These are phyloP conservation scores for Tricholoma flavovirens DNA, from an alignment of 768 basidiomycete genomes.

Conservation along the genomic window DNA sequence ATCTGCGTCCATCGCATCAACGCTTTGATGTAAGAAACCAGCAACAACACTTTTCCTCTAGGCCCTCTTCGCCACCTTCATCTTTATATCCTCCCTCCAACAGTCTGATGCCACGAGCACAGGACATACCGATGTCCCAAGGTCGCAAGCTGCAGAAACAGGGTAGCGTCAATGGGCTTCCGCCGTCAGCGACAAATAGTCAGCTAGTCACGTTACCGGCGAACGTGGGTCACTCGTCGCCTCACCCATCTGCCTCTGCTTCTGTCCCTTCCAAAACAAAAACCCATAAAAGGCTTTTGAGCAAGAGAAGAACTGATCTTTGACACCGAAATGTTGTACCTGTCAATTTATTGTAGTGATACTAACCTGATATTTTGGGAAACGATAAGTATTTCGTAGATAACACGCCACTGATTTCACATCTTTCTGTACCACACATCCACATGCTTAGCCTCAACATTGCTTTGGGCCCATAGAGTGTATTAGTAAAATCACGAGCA, in stretches of 20 bases:
- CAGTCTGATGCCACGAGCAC: constrained; percentile 9
- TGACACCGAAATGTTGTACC: constrained; percentile 9
- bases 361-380: background rate
- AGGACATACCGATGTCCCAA: constrained; percentile 17
- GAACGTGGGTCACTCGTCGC: constrained; percentile 9
- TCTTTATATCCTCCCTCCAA: constrained; percentile 5
- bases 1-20: constrained; percentile 5
- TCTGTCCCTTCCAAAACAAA: constrained; percentile 17
- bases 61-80: constrained; percentile 7
- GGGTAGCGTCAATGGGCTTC: constrained; percentile 11
- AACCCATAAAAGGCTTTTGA: constrained; percentile 33
- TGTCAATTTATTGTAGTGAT: background rate
- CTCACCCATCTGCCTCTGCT: background rate
- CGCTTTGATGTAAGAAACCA: constrained; percentile 2
- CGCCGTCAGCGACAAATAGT: constrained; percentile 4
- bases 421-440: background rate
- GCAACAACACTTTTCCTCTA: constrained; percentile 10
- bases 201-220: background rate
- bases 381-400: background rate
- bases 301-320: constrained; percentile 36
- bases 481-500: background rate
- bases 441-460: background rate
- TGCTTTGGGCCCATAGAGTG: background rate
- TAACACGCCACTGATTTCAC: background rate
- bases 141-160: constrained; percentile 25